Base-by-base conservation (phyloP, 208 protist species). In the Acanthamoeba divionensis region DNA sequence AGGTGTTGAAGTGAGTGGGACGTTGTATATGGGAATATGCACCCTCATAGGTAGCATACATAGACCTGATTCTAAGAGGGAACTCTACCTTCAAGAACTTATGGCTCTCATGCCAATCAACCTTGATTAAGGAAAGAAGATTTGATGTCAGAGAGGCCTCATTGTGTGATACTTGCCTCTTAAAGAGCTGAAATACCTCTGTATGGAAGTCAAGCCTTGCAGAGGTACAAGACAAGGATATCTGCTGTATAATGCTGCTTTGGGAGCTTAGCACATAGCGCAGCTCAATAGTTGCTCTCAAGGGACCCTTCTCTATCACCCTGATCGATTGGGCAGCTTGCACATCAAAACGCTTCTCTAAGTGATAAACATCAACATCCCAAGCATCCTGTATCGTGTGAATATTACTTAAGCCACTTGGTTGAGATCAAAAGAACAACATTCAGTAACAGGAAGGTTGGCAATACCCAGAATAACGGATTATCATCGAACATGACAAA, bases 51-150 rank as follows among this genome's bases (percentile, higher is more conserved):
- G 45, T 90, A 15, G 93, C 93, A n/a, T 31, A 26, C 6, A 21
- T 33, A 38, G 80, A 77, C 29, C 92, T 47, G 0, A 96, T 57
- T n/a, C 91, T 86, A 0, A 93, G 48, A 44, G 92, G 91, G 67
- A 95, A 95, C 69, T 96, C 94, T 1, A 95, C 93, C 66, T 94
- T 96, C 0, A 95, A 69, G 8, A 95, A 45, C n/a, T 94, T 93
- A 12, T 77, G 66, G 8, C 44, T 54, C 55, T 95, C 93, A 48
- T 95, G 50, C 94, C 94, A 96, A 10, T 96, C 80, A 5, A 95
- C 31, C 63, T 41, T 10, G 44, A n/a, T n/a, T n/a, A n/a, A n/a
- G n/a, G n/a, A n/a, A n/a, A n/a, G n/a, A n/a, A n/a, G n/a, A n/a
- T n/a, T n/a, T n/a, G n/a, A n/a, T n/a, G n/a, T n/a, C n/a, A n/a